Evolutionary conservation across 345 rosid genomes (phyloP), one percentile per base, ranked within the genome.

Genomic region (Pugionium cornutum): DNA sequence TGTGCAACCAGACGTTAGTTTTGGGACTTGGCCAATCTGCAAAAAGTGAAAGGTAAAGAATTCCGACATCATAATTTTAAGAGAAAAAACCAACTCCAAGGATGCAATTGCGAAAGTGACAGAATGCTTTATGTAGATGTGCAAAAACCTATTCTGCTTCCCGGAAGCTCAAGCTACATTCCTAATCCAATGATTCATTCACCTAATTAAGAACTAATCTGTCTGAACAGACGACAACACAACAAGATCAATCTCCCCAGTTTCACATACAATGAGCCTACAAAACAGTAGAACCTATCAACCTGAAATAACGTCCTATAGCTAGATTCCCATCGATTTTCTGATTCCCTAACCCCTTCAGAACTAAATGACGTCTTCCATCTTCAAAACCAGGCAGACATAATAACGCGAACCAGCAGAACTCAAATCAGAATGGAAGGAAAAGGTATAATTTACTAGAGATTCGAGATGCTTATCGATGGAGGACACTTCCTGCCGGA

Each of bases 401-500:
- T n/a, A n/a, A n/a, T n/a, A n/a, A n/a, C n/a, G n/a, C n/a, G n/a
- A n/a, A n/a, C n/a, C n/a, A n/a, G n/a, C n/a, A n/a, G n/a, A n/a
- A n/a, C n/a, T n/a, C n/a, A n/a, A n/a, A n/a, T n/a, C n/a, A n/a
- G n/a, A n/a, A n/a, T n/a, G n/a, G n/a, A n/a, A n/a, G n/a, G n/a
- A n/a, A 50, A 30, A 78, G 27, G 34, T 11, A 26, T 25, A 25
- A 55, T 53, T 54, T 80, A 90, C 97, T 78, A 94, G 80, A 74
- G 89, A 88, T 48, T 88, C 91, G 10, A 94, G 96, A 78, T 90
- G 95, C 72, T 80, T 86, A 78, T 90, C 97, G 10, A 94, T 84
- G 36, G 89, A 85, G 61, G 92, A 82, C 5, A 90, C 96, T 81
- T 94, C 88, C 59, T 84, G 88, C 58, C 87, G 80, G 66, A 94